These are phyloP conservation scores for Adansonia rubrostipa DNA, from an alignment of 441 rosid species.

Conservation along the genomic window DNA sequence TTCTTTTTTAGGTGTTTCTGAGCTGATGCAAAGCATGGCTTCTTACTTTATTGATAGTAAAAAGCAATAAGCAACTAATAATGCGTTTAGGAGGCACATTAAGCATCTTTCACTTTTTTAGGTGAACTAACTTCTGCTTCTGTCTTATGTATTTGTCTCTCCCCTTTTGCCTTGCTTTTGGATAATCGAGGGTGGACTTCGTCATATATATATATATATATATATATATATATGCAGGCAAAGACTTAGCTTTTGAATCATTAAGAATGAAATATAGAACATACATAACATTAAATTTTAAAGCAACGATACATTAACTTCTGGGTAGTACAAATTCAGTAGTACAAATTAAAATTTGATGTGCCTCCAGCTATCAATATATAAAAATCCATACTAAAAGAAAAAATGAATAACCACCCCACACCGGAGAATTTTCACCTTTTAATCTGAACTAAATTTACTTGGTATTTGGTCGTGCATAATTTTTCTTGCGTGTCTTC, in stretches of 20 bases:
- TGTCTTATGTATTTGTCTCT: background rate
- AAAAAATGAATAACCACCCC: background rate
- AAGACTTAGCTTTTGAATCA: too few species aligned
- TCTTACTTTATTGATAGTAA: background rate
- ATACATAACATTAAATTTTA: background rate
- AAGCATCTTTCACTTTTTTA: background rate
- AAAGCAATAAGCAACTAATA: background rate
- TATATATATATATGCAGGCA: too few species aligned
- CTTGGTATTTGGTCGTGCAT: slow-evolving; percentile 11
- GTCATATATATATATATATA: too few species aligned
- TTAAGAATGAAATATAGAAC: slow-evolving; percentile 7
- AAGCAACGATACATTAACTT: slow-evolving; percentile 15
- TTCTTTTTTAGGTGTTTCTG: background rate
- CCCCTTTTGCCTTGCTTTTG: background rate
- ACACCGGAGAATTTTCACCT: slow-evolving; percentile 5
- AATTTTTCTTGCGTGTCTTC: background rate
- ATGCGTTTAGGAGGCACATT: background rate
- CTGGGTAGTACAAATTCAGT: slow-evolving; percentile 19
- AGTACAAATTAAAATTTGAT: slow-evolving; percentile 18
- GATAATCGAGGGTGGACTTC: background rate
- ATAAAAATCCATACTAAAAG: background rate
- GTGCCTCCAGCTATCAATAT: background rate
- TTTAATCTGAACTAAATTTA: background rate
- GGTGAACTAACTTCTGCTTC: slow-evolving; percentile 8
- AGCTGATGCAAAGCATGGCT: background rate